Base-by-base conservation (phyloP, 768 basidiomycete genomes). In the Auricularia heimuer region DNA sequence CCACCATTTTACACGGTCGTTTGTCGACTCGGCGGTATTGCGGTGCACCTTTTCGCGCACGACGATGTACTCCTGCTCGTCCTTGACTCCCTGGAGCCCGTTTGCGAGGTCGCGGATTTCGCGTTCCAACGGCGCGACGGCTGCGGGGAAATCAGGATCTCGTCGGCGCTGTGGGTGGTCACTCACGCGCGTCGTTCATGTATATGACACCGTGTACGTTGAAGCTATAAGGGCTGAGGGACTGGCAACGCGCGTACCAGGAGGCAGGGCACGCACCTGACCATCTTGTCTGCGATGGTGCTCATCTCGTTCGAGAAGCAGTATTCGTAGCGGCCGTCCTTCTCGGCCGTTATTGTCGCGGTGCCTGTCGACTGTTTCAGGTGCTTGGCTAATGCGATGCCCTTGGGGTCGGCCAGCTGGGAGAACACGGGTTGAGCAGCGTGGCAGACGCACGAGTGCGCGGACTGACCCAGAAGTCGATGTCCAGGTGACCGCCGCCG, bases 221-320 rank as follows among this genome's bases (percentile, higher is more conserved):
- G 80, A 99, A 99, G 77, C 93, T 94, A 68, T 61, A 68, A 62
- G 36, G 65, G 39, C 44, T 33, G 60, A 39, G 42, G 51, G 21
- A 62, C 35, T 24, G 60, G 60, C 62, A 35, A 21, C 39, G 64
- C 4, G 36, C 7, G 21, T 6, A 10, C 8, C 16, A 33, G 24
- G 56, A 14, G 34, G 54, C 54, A 7, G 7, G 56, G 29, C 24
- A 18, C 82, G 68, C 71, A 94, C 94, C 90, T 94, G 72, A 98
- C 87, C 69, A 90, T 85, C 77, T 99, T 98, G 78, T 97, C 93
- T 58, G 94, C 89, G 71, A 98, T 88, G 34, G 93, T 86, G 71
- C 91, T 94, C 96, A 98, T 98, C 75, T 94, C 92, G 75, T 99
- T 99, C 36, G 94, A 96, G 83, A 98, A 99, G 78, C 97, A 99